Percentiles rank a stretch among this genome's conserved stretches.
phyloP scores from a whole-genome alignment of 2,329 filamentous ascomycete species.

The Cytospora schulzeri region DNA sequence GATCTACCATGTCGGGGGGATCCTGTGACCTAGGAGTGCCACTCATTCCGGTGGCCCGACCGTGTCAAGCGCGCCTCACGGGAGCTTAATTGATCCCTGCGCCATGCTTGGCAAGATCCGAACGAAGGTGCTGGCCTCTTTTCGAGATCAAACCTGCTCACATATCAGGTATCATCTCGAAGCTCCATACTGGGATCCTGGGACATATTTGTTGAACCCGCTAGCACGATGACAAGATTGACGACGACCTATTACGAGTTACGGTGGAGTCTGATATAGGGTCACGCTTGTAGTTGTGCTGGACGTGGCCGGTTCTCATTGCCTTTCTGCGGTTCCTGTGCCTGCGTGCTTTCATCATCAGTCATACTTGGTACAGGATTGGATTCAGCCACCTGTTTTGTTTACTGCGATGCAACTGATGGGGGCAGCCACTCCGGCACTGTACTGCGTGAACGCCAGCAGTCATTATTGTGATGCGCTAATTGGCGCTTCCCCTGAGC shows the following conservation, averaged over 20 bases:
- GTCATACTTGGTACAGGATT: neutral
- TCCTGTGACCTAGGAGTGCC: constrained; percentile 5
- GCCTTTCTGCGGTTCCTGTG: constrained; percentile 26
- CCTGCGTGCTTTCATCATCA: constrained; percentile 6
- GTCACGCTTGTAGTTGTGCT: constrained; percentile 11
- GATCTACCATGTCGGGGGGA: neutral
- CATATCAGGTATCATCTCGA: constrained; percentile 7
- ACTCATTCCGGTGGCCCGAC: constrained; percentile 4
- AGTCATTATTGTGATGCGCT: neutral
- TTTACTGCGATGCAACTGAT: neutral
- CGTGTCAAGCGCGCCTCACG: constrained; percentile 18
- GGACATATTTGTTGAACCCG: constrained; percentile 5
- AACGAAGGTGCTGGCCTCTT: constrained; percentile 2
- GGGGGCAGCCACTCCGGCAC: neutral
- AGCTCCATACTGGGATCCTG: constrained; percentile 15
- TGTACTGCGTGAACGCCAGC: neutral
- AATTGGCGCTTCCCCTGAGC: neutral
- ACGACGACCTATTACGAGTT: constrained; percentile 20
- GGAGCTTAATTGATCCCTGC: constrained; percentile 22
- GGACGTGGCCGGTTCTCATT: constrained; percentile 27
- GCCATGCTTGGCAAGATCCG: neutral
- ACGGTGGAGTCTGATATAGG: constrained; percentile 19
- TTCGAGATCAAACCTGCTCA: constrained; percentile 1
- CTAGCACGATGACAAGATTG: constrained; percentile 19
- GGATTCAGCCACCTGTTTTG: constrained; percentile 21